phyloP scores from a whole-genome alignment of 2,329 filamentous ascomycete genomes.

The Claviceps arundinis region DNA sequence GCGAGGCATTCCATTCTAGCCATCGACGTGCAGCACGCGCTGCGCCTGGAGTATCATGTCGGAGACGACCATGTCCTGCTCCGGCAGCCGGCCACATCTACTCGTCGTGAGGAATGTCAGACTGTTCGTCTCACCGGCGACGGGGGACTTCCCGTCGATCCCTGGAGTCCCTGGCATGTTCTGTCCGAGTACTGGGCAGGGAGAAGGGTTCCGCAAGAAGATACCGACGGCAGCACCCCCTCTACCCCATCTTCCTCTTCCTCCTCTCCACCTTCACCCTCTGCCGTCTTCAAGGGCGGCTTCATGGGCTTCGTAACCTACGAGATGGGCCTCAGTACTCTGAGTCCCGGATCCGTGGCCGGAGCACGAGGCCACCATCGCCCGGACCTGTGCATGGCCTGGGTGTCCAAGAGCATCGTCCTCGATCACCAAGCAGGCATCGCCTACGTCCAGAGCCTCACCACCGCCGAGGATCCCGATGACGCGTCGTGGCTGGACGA shows the following conservation, averaged over 20 bases:
- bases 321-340: conserved; percentile 53
- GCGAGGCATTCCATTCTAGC: conserved; percentile 61
- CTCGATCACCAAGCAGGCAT: conserved; percentile 54
- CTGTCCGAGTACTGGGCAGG: conserved; percentile 31
- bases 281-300: conserved; percentile 60
- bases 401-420: conserved; percentile 65
- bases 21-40: conserved; percentile 42
- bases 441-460: conserved; percentile 46
- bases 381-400: conserved; percentile 63
- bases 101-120: conserved; percentile 15
- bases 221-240: background rate
- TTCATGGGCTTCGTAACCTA: conserved; percentile 79
- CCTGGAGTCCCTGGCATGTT: conserved; percentile 34
- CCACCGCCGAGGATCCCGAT: conserved; percentile 12
- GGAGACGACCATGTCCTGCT: conserved; percentile 27
- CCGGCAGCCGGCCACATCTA: conserved; percentile 11
- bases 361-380: conserved; percentile 24
- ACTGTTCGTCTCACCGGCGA: conserved; percentile 9
- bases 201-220: conserved; percentile 11
- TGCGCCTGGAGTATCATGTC: conserved; percentile 44
- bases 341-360: conserved; percentile 17
- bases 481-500: conserved; percentile 19
- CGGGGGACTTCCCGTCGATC: conserved; percentile 10
- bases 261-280: background rate
- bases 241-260: no score